Evolutionary conservation across 2,329 filamentous ascomycete species (phyloP), one percentile per base, ranked within the genome.

Genomic region (Pyrenophora teres): DNA sequence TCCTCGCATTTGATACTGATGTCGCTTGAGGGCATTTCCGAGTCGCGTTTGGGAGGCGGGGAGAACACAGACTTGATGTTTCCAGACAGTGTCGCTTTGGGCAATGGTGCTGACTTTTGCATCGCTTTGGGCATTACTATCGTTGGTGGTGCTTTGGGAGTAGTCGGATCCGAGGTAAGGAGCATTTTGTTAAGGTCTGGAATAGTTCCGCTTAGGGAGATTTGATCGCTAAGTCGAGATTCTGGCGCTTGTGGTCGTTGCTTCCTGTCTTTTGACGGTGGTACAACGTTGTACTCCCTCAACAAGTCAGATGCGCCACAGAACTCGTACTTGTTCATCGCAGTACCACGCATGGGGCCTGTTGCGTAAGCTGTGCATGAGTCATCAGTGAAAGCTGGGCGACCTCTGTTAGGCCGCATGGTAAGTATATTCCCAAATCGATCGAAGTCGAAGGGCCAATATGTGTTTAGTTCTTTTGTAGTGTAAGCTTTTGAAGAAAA

Each of bases 361-460:
- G 49, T 59, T 13, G 56, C 57, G 15, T 50, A 56, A 19, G 31
- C 46, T 0, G 44, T 58, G 31, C 39, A 21, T 3, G 46, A 50
- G 6, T 56, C 54, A 25, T 64, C 63, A 1, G 58, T 15, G 45
- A 54, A 66, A 2, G 73, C 75, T 8, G 70, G 57, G 3, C 73
- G 69, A 3, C 75, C 76, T n/a, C 74, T 62, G 46, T 76, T 73
- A 16, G 56, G 48, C n/a, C 76, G 66, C 12, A 54, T 59, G 2
- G 52, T 39, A 13, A 62, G 67, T 41, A 77, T 60, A 15, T 60
- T 61, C 7, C 73, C 73, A 13, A 61, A 50, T 4, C 59, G 52
- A 16, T 64, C 63, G 56, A 77, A 77, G 60, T 78, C 76, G 38
- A 69, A 69, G 0, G 69, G 60, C 76, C 75, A 78, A 48, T 59